phyloP scores from a whole-genome alignment of 768 basidiomycete genomes.

The Cantharellus anzutake region DNA sequence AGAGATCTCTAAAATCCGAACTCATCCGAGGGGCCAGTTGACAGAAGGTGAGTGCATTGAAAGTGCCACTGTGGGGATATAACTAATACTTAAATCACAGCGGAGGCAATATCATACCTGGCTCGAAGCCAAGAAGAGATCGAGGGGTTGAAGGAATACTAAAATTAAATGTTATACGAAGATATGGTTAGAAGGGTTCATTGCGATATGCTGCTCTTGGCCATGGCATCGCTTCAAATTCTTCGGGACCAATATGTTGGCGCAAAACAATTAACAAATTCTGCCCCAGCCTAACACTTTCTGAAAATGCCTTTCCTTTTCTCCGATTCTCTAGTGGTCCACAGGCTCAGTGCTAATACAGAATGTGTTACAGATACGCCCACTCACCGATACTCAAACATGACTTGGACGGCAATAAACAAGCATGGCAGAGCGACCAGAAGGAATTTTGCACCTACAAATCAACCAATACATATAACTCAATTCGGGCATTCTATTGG shows the following conservation, averaged over 20 bases:
- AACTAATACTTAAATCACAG: neutral
- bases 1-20: slow-evolving; percentile 25
- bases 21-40: neutral
- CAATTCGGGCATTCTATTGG: neutral
- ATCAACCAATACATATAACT: neutral
- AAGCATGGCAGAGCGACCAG: slow-evolving; percentile 37
- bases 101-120: slow-evolving; percentile 21
- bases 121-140: slow-evolving; percentile 40
- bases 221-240: neutral
- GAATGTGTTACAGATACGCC: neutral
- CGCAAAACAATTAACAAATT: too few relatives aligned
- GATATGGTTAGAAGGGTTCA: too few relatives aligned
- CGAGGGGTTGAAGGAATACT: slow-evolving; percentile 41
- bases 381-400: slow-evolving; percentile 90
- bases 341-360: slow-evolving; percentile 3
- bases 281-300: slow-evolving; percentile 14
- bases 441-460: slow-evolving; percentile 46
- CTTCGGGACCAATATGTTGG: neutral
- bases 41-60: too few relatives aligned
- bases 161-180: neutral
- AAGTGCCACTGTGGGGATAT: too few relatives aligned
- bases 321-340: slow-evolving; percentile 44
- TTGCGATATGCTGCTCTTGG: too few relatives aligned
- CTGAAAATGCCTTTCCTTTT: slow-evolving; percentile 36
- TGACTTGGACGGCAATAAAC: slow-evolving; percentile 72